Evolutionary conservation across 768 basidiomycete genomes (phyloP).

Genomic region (Podaxis rugospora): DNA sequence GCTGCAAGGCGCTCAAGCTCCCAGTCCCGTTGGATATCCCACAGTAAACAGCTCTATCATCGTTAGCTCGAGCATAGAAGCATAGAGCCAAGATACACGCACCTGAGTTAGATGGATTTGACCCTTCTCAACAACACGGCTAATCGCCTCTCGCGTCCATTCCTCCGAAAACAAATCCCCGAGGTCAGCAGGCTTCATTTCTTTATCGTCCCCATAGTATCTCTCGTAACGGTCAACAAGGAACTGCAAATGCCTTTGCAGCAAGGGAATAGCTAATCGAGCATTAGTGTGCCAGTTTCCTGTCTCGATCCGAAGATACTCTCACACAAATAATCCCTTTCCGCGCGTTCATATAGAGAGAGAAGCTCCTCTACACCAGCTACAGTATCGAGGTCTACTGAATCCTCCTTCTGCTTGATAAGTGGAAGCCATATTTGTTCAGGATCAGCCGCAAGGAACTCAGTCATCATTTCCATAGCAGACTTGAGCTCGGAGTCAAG

Average conservation of each 20-base stretch:
- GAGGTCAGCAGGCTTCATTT: constrained; percentile 42
- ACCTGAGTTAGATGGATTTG: constrained; percentile 64
- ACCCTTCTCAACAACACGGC: constrained; percentile 51
- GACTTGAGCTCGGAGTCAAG: constrained; percentile 54
- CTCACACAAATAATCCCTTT: constrained; percentile 78
- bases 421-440: constrained; percentile 69
- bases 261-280: constrained; percentile 64
- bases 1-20: constrained; percentile 59
- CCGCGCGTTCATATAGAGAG: constrained; percentile 60
- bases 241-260: constrained; percentile 66
- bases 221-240: constrained; percentile 38
- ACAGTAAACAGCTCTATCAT: constrained; percentile 62
- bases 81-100: background rate
- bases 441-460: constrained; percentile 59
- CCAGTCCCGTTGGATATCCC: constrained; percentile 74
- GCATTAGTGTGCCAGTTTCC: constrained; percentile 3
- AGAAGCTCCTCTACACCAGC: constrained; percentile 54
- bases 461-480: constrained; percentile 65
- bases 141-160: constrained; percentile 58
- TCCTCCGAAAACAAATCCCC: constrained; percentile 55
- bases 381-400: constrained; percentile 45
- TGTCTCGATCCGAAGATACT: constrained; percentile 12
- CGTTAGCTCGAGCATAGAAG: background rate
- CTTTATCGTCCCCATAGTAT: constrained; percentile 34
- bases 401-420: constrained; percentile 48